These are phyloP conservation scores for Rhodamnia rubescens DNA, from an alignment of 345 rosid species.

Conservation along the genomic window DNA sequence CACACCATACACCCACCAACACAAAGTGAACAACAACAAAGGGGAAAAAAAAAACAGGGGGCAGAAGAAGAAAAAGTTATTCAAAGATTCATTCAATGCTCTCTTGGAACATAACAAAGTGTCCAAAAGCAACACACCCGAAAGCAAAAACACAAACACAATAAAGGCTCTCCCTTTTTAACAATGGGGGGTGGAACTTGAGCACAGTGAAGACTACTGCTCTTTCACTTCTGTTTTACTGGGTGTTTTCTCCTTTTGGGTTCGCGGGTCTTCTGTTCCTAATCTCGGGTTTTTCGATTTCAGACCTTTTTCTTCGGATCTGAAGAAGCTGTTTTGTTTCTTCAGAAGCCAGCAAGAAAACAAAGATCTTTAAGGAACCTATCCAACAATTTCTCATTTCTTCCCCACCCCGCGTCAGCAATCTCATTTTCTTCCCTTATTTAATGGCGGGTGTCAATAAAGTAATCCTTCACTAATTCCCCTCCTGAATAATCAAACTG, in stretches of 20 bases:
- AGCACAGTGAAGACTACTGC: not conserved
- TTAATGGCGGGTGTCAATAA: conserved; percentile 2
- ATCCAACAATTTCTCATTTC: conserved; percentile 9
- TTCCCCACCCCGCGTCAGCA: not conserved
- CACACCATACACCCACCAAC: conserved; percentile 1
- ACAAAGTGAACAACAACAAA: not conserved
- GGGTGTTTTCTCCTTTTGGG: not conserved
- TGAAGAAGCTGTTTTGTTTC: conserved; percentile 28
- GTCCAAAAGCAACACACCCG: conserved; percentile 2
- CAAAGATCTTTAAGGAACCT: conserved; percentile 43
- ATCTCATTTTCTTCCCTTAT: not conserved
- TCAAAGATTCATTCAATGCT: conserved; percentile 15
- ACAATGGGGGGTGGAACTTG: not conserved
- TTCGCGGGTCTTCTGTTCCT: not conserved
- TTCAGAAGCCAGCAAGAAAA: conserved; percentile 49
- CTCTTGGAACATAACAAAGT: conserved; percentile 1
- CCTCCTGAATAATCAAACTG: conserved; percentile 1
- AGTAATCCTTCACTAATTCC: conserved; percentile 16
- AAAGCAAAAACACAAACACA: not conserved
- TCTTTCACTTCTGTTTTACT: not conserved
- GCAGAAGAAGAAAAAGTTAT: not conserved
- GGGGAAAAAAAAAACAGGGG: not conserved
- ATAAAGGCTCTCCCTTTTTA: not conserved
- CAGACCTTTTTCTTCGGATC: conserved; percentile 60
- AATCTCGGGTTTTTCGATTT: conserved; percentile 2